These are phyloP conservation scores for Orobanche coerulescens DNA, from an alignment of 257 asterid genomes.

Conservation along the genomic window DNA sequence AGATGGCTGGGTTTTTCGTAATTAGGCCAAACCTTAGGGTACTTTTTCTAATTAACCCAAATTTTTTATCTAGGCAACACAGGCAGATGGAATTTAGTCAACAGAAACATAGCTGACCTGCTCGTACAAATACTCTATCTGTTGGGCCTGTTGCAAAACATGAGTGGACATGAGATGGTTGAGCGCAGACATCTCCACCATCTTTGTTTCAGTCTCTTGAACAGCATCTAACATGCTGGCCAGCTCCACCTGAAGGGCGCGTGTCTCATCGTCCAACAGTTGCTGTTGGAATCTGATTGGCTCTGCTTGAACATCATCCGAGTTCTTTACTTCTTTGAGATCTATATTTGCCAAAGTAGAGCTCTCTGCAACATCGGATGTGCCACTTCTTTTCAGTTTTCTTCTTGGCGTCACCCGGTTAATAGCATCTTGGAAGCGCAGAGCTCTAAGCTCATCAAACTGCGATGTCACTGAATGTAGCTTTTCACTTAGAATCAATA, in stretches of 20 bases:
- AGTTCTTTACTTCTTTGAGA: conserved; percentile 28
- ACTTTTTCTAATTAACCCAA: no score
- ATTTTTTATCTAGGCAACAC: no score
- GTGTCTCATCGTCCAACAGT: conserved; percentile 76
- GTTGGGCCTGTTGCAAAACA: conserved; percentile 86
- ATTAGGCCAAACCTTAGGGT: no score
- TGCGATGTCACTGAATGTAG: conserved; percentile 80
- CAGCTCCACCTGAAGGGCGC: conserved; percentile 91
- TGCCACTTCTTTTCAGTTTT: conserved; percentile 39
- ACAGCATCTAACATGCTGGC: conserved; percentile 76
- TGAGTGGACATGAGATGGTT: conserved; percentile 97
- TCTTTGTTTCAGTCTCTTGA: conserved; percentile 83
- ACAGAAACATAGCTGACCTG: conserved; percentile 42
- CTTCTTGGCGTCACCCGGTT: conserved; percentile 76
- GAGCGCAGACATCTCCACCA: conserved; percentile 91
- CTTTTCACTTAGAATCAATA: conserved; percentile 81
- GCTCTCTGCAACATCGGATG: conserved; percentile 28
- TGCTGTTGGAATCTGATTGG: conserved; percentile 64
- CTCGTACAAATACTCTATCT: conserved; percentile 73
- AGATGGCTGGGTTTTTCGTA: no score
- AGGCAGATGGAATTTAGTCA: background rate
- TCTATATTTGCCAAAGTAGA: conserved; percentile 29
- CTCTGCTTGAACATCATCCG: conserved; percentile 40
- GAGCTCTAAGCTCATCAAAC: conserved; percentile 88
- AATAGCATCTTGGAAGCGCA: conserved; percentile 87